Percentiles rank a stretch among this genome's conserved stretches.
Evolutionary conservation across 1,284 basidiomycete genomes (phyloP).

Genomic region (Puccinia hordei): DNA sequence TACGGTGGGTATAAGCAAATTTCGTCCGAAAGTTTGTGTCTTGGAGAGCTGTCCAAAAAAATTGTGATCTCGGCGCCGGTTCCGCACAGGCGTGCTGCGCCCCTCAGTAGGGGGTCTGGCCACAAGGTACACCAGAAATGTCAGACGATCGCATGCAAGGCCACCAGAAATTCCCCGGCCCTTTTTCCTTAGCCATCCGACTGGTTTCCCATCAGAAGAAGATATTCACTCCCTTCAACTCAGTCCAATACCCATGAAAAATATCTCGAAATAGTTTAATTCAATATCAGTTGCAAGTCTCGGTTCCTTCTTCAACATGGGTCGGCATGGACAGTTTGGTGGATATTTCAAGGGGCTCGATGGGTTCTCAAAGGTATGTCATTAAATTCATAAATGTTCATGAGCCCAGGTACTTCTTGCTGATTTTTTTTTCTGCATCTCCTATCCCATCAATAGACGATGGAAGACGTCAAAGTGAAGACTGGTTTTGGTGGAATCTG

Average conservation of each 20-base stretch:
- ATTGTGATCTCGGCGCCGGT: no score
- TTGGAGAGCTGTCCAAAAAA: no score
- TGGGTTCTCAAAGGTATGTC: constrained; percentile 93
- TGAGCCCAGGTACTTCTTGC: constrained; percentile 23
- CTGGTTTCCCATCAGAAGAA: no score
- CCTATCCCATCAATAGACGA: constrained; percentile 67
- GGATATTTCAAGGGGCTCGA: constrained; percentile 67
- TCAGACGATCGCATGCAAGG: no score
- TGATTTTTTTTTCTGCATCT: constrained; percentile 41
- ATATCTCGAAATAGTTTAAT: not conserved
- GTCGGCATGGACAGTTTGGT: constrained; percentile 37
- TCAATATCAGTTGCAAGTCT: not conserved
- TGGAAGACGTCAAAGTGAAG: constrained; percentile 96
- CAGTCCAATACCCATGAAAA: not conserved
- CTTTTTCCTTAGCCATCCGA: no score
- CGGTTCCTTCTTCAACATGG: constrained; percentile 26
- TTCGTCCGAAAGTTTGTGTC: no score
- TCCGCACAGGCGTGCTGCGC: no score
- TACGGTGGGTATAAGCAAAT: no score
- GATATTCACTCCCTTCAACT: no score
- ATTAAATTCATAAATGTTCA: not conserved
- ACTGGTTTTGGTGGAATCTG: constrained; percentile 87
- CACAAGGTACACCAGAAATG: no score
- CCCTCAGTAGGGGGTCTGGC: no score
- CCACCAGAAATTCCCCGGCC: no score